Conservation (phyloP, 192 early-diverging fungal species). For the Coemansia sp. region DNA sequence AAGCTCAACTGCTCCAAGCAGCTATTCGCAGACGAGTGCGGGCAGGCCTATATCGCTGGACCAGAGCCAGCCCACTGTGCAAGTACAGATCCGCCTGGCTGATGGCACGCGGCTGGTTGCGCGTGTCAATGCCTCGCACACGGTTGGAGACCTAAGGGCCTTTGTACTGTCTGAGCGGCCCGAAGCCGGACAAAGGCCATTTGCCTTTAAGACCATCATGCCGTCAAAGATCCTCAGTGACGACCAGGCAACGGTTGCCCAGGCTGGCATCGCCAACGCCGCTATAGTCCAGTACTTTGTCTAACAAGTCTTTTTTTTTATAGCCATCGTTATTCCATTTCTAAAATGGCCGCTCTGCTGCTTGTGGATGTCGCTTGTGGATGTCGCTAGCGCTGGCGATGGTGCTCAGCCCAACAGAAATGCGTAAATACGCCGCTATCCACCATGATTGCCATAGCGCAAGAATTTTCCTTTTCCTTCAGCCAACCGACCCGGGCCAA, state of each 20-base stretch:
- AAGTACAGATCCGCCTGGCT: conserved; percentile 89
- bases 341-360: conserved; percentile 15
- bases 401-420: background rate
- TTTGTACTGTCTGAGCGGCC: conserved; percentile 75
- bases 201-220: conserved; percentile 83
- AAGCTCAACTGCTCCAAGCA: conserved; percentile 3
- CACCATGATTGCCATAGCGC: background rate
- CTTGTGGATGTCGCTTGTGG: background rate
- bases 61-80: conserved; percentile 73
- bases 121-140: conserved; percentile 91
- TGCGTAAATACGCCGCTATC: background rate
- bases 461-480: conserved; percentile 1
- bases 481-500: too few relatives aligned
- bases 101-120: conserved; percentile 90
- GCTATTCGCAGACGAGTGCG: conserved; percentile 20
- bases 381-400: background rate
- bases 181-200: conserved; percentile 64
- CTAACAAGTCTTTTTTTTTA: conserved; percentile 4
- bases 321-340: background rate
- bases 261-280: conserved; percentile 85
- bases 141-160: conserved; percentile 79
- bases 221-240: conserved; percentile 82
- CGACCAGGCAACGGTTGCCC: conserved; percentile 69
- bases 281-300: conserved; percentile 76
- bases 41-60: conserved; percentile 65